Base-by-base conservation (phyloP, 1,139 yeast species). In the Blastobotrys persicus region DNA sequence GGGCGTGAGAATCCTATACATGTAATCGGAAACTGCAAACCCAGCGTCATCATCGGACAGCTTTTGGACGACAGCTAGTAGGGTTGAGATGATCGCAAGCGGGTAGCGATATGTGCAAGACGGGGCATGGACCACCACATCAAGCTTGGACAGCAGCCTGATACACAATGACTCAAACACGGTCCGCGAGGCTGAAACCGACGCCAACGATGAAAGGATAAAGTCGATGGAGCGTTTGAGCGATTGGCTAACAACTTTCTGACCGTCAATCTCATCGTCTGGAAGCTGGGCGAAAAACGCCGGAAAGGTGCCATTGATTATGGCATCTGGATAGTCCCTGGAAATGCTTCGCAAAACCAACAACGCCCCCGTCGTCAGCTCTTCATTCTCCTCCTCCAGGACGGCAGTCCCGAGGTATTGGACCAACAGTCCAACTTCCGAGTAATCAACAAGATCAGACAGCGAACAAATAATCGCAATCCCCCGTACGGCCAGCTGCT, bases 391-490 rank as follows among this genome's bases (percentile, higher is more conserved):
- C 31, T 68, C 71, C 5, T 71, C 67, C n/a, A 84, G 62, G 7
- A 86, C 69, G 18, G 82, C 76, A 41, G 83, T 88, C 31, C 81
- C 80, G 39, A 89, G 71, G 58, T 85, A 81, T 52, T 81, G 88
- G 31, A 85, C 78, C 6, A 88, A 70, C 48, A 86, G 67, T 18
- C 80, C 77, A 31, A 79, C 64, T 59, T 89, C 96, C 45, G 78
- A 78, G 1, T 61, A 59, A 9, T 66, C 67, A 42, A 87, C 67
- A 54, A 78, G 80, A 1, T 67, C 67, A 2, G 68, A 64, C 56
- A 83, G 68, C 33, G 70, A 70, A 19, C 79, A 68, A 47, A 85
- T 61, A 51, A 79, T 78, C 1, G 80, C 73, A 50, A 89, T 74
- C 48, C 85, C 88, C 46, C 79, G 79, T 33, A 86, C 73, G 0